Evolutionary conservation across 768 basidiomycete species (phyloP), one percentile per base, ranked within the genome.

Genomic region (Hygrophorus pudorinus): DNA sequence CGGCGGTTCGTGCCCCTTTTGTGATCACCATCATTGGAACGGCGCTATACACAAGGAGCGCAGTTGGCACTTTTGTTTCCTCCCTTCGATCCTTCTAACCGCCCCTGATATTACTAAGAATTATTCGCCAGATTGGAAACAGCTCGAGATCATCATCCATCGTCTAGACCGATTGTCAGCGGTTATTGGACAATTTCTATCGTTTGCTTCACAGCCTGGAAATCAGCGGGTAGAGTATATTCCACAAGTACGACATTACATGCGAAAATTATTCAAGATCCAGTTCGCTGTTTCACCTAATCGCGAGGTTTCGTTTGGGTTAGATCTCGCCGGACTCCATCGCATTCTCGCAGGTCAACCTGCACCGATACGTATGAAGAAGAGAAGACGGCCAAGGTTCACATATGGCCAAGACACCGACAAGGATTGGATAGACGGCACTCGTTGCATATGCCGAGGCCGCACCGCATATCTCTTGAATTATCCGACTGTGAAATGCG

Each of bases 1-100:
- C 50, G 87, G 87, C n/a, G 88, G 87, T 29, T 91, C 87, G 4
- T 91, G 87, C 56, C 87, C 87, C 0, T 91, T 91, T 67, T 91
- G 87, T 51, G 87, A 91, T 51, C 86, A 88, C 53, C 83, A 88
- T 49, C 88, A 91, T 55, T 90, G 87, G 87, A 87, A 90, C 52
- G 87, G 87, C 14, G 75, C 82, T 2, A 80, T 90, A 42, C 77
- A 78, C 57, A 89, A 88, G 60, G 75, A 84, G 50, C 79, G 88
- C 38, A 83, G 71, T 52, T 91, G 79, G 76, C 85, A 90, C 56
- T 90, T 83, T 62, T 83, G 79, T 57, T 86, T 75, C 61, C 71
- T 90, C 18, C 82, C 86, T 2, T 69, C 75, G 18, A 76, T 88
- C 48, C 70, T 87, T 13, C 56, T 72, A 18, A 72, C 67, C 38